phyloP scores from a whole-genome alignment of 2,329 filamentous ascomycete genomes.

The Aspergillus sp. region DNA sequence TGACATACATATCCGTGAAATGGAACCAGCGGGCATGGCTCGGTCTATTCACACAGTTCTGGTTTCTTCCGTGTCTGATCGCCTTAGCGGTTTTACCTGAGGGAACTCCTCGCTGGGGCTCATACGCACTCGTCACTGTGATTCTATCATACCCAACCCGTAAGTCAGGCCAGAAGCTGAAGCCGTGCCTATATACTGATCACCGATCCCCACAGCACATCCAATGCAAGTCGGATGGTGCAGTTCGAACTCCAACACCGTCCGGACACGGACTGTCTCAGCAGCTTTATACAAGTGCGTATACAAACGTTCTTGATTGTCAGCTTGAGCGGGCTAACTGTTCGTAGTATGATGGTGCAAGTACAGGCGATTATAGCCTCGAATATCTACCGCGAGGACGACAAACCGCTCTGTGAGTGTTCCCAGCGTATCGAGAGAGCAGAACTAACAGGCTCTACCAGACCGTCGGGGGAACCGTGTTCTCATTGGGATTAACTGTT shows the following conservation, averaged over 20 bases:
- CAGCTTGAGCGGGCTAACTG: neutral
- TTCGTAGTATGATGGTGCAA: constrained; percentile 34
- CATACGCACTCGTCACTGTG: constrained; percentile 52
- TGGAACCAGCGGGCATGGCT: constrained; percentile 54
- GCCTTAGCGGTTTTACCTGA: constrained; percentile 47
- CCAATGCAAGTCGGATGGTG: constrained; percentile 24
- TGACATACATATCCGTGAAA: constrained; percentile 16
- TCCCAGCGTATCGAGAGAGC: too few relatives aligned
- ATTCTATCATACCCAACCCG: constrained; percentile 26
- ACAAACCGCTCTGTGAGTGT: constrained; percentile 47
- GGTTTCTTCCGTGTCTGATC: constrained; percentile 51
- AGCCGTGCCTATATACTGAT: neutral
- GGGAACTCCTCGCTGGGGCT: constrained; percentile 45
- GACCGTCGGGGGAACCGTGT: constrained; percentile 52
- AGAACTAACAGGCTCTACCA: neutral
- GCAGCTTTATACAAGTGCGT: constrained; percentile 37
- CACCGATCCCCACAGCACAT: constrained; percentile 4
- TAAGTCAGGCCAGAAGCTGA: neutral
- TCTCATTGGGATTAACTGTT: constrained; percentile 49
- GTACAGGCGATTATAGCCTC: constrained; percentile 29
- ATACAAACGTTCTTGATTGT: neutral
- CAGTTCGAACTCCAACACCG: constrained; percentile 35
- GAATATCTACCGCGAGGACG: constrained; percentile 40
- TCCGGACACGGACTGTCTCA: constrained; percentile 36
- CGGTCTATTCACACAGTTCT: constrained; percentile 51